phyloP scores from a whole-genome alignment of 176 grass and related monocot species.

The Cenchrus purpureus region DNA sequence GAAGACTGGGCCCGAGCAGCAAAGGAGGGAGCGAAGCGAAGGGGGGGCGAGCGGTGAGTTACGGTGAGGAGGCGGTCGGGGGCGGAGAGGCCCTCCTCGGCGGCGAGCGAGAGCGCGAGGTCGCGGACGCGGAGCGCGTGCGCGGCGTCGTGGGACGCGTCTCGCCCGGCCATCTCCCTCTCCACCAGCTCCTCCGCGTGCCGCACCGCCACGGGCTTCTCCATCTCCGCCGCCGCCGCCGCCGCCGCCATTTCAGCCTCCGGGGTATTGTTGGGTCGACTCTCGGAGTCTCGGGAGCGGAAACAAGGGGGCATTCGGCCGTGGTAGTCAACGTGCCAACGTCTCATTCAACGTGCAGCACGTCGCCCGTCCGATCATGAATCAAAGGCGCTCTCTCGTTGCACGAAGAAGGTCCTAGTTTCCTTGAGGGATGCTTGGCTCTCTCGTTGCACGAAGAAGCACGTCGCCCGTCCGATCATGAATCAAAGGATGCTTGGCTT shows the following conservation, averaged over 20 bases:
- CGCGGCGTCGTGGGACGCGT: constrained; percentile 90
- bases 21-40: background rate
- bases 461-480: too few species aligned
- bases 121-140: constrained; percentile 89
- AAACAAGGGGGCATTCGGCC: background rate
- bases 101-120: constrained; percentile 89
- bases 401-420: too few species aligned
- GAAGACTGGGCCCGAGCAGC: background rate
- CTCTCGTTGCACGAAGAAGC: too few species aligned
- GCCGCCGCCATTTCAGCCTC: constrained; percentile 23
- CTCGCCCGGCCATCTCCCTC: constrained; percentile 70
- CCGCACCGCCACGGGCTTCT: constrained; percentile 52
- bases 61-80: constrained; percentile 62
- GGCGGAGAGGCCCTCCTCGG: constrained; percentile 64
- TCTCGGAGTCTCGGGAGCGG: background rate
- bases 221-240: constrained; percentile 32
- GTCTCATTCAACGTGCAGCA: background rate
- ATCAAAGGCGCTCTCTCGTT: background rate
- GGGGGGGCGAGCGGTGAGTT: constrained; percentile 31
- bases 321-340: background rate
- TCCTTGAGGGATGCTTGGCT: too few species aligned
- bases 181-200: constrained; percentile 76
- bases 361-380: background rate
- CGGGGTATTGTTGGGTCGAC: too few species aligned
- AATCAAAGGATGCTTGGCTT: too few species aligned